Base-by-base conservation (phyloP, 306 rosid species). In the Lathyrus tuberosus region DNA sequence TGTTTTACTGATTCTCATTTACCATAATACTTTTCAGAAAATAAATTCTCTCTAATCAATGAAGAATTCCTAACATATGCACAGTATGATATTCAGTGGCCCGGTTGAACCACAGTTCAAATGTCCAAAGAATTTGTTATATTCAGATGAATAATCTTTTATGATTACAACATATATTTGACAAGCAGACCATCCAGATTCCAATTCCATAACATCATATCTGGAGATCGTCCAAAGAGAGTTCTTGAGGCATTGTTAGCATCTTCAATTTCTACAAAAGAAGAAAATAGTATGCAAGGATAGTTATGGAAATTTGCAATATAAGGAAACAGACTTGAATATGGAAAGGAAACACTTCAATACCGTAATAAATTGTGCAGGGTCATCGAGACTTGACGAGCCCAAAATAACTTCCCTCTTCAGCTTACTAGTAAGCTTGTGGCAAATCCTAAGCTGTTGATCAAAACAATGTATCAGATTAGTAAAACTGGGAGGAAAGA, bases 201-300 rank as follows among this genome's bases (percentile, higher is more conserved):
- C 74, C 76, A 60, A 71, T 69, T 46, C 65, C 12, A 11, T 35
- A 58, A 52, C 28, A 24, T 89, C 86, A 94, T 74, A 94, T 90
- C 75, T 84, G 90, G 70, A 94, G 97, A 81, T 94, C 96, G 60
- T 94, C 99, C 78, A 94, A 78, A n/a, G 97, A 87, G 47, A 91
- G 86, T 59, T 88, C 99, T 8, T 85, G 60, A 10, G 75, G 78
- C 4, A 86, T 69, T 6, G 87, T 67, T 74, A 94, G 73, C 97
- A 88, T 69, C 89, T 90, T 94, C 78, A 94, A 80, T 84, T 89
- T 91, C 99, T 94, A 88, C 84, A 86, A 58, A 38, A 63, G 28
- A 75, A 5, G 16, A 42, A 61, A 64, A 62, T 30, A 35, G 44
- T 53, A 49, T 35, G 38, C 52, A 33, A 16, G 31, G 46, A 58